phyloP scores from a whole-genome alignment of 2,329 filamentous ascomycete species.

The Aspergillus tamarii region DNA sequence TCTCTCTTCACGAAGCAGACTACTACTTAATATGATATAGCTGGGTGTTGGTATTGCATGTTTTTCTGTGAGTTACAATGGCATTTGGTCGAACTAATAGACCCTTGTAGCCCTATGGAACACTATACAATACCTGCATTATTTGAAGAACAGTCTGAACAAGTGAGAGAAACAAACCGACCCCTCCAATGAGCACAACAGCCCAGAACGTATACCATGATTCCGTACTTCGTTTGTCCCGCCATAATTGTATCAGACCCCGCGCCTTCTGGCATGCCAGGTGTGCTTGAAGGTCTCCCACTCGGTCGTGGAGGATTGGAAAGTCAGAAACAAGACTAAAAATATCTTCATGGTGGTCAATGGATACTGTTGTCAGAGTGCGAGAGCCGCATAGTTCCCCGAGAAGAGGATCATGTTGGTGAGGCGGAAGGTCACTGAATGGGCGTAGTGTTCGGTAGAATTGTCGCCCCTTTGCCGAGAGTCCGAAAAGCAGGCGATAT shows the following conservation, averaged over 20 bases:
- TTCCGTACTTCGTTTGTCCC: neutral
- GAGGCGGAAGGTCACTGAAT: neutral
- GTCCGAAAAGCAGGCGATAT: conserved; percentile 15
- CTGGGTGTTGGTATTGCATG: no score
- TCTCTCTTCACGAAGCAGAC: no score
- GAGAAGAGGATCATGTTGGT: neutral
- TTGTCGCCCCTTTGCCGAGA: conserved; percentile 5
- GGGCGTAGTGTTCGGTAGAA: conserved; percentile 7
- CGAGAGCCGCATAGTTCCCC: neutral
- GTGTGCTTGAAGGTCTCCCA: neutral
- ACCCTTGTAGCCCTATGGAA: neutral
- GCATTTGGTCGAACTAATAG: no score
- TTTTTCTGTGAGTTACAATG: no score
- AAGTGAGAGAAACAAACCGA: neutral
- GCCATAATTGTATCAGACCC: neutral
- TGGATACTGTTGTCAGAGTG: neutral
- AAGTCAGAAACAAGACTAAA: neutral
- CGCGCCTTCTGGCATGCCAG: neutral
- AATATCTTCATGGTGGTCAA: neutral
- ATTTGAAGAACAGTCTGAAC: neutral
- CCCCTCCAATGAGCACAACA: neutral
- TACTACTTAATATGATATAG: no score
- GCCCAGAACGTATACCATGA: neutral
- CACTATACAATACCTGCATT: neutral
- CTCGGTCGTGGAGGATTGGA: neutral